Conservation (phyloP, 345 rosid species). For the Salix udensis region DNA sequence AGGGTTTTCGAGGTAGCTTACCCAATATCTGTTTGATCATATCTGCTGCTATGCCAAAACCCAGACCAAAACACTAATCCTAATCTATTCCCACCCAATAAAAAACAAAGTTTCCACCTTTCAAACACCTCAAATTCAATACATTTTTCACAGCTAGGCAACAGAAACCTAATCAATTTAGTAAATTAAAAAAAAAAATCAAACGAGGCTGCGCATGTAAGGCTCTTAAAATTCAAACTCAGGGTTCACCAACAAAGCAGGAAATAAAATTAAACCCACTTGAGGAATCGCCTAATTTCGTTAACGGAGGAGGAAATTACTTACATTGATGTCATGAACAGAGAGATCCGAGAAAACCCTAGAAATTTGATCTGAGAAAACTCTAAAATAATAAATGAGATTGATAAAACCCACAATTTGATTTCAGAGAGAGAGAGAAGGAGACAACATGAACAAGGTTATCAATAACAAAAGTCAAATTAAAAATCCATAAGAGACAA, state of each 20-base stretch:
- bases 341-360: constrained; percentile 25
- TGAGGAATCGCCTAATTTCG: neutral
- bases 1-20: constrained; percentile 64
- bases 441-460: neutral
- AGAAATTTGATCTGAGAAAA: constrained; percentile 2
- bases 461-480: neutral
- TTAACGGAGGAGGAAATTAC: constrained; percentile 12
- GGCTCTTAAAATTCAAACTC: neutral
- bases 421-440: constrained; percentile 1
- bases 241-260: neutral
- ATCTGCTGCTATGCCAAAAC: constrained; percentile 19
- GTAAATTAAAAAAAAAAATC: constrained; percentile 1
- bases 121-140: constrained; percentile 16
- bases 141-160: constrained; percentile 8
- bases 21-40: constrained; percentile 84
- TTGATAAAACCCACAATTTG: constrained; percentile 41
- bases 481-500: neutral
- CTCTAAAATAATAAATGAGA: neutral
- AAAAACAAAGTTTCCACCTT: constrained; percentile 15
- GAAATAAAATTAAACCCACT: neutral
- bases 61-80: constrained; percentile 14
- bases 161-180: neutral
- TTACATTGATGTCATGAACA: constrained; percentile 22
- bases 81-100: neutral
- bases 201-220: constrained; percentile 2